Evolutionary conservation across 2,329 filamentous ascomycete genomes (phyloP).

Genomic region (Verticillium albo-atrum): DNA sequence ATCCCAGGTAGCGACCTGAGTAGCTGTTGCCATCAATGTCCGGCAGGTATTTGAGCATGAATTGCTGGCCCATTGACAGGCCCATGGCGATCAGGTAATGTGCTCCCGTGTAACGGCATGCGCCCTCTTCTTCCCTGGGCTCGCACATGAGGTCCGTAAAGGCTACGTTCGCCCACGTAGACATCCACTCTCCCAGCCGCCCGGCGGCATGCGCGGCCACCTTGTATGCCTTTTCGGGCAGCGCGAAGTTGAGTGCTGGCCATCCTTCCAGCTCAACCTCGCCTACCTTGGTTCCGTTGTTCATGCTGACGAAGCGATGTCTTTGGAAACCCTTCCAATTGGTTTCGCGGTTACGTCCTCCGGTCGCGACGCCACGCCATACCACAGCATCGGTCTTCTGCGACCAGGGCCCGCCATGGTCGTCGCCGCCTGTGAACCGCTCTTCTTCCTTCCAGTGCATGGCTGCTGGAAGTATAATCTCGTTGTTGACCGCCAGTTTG

Average conservation of each 20-base stretch:
- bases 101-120: slow-evolving; percentile 44
- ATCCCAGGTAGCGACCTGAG: slow-evolving; percentile 63
- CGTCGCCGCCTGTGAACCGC: slow-evolving; percentile 54
- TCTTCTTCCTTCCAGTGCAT: slow-evolving; percentile 65
- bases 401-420: slow-evolving; percentile 51
- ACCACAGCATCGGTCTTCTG: slow-evolving; percentile 50
- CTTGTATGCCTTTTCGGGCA: slow-evolving; percentile 43
- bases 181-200: slow-evolving; percentile 45
- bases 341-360: slow-evolving; percentile 50
- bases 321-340: slow-evolving; percentile 73
- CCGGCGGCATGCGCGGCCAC: slow-evolving; percentile 40
- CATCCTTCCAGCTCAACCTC: slow-evolving; percentile 39
- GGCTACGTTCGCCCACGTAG: slow-evolving; percentile 42
- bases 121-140: slow-evolving; percentile 26
- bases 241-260: slow-evolving; percentile 46
- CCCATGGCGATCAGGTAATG: slow-evolving; percentile 36
- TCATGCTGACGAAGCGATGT: slow-evolving; percentile 70
- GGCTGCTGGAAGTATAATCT: slow-evolving; percentile 64
- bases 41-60: slow-evolving; percentile 62
- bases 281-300: slow-evolving; percentile 58
- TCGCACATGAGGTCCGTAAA: slow-evolving; percentile 53
- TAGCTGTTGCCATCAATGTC: slow-evolving; percentile 76
- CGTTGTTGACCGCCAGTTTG: slow-evolving; percentile 65
- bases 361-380: slow-evolving; percentile 66
- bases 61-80: slow-evolving; percentile 47